Base-by-base conservation (phyloP, 108 stramenopile genomes). In the Asterionellopsis glacialis region DNA sequence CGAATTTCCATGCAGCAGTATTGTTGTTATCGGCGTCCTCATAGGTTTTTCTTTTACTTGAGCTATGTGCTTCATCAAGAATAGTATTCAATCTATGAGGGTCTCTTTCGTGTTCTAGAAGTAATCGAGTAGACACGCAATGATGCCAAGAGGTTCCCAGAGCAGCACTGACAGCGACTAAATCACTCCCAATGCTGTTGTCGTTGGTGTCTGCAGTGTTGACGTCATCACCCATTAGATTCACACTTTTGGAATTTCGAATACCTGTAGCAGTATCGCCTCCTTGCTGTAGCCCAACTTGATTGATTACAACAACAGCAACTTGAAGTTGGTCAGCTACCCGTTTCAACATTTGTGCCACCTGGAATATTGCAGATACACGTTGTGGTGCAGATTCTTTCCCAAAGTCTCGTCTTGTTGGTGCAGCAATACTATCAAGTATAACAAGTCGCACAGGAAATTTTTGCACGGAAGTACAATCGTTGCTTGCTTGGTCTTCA, bases 361-460 rank as follows among this genome's bases (percentile, higher is more conserved):
- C 71, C 26, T 82, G 66, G 52, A 90, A 79, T 11, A 88, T 57
- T 7, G 83, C 64, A 1, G 82, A 58, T 11, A 84, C 81, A 27
- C 87, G 72, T 18, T 73, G 55, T 5, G 74, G 65, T 7, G 82
- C 82, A 21, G 67, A 51, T 21, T 61, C 53, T 11, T 61, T 45
- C 22, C 57, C 63, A 71, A 82, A 87, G 19, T 92, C 91, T 42
- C 83, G 73, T 41, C 70, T 68, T 26, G 78, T 57, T 0, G 91
- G 91, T 12, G 88, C 86, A n/a, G 91, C 87, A 57, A 93, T 93
- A 67, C 91, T 93, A 55, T 93, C 91, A 38, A 93, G 59, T 18
- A 93, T 70, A 50, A 90, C 16, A 51, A 90, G 50, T 11, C 84
- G 75, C 41, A 83, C 82, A n/a, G 83, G 83, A 51, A 69, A 68